A percentile compares a stretch with the other conserved stretches of the same genome.
Evolutionary conservation across 805 yeast genomes (phyloP).

Genomic region (Candida yuanshanica): DNA sequence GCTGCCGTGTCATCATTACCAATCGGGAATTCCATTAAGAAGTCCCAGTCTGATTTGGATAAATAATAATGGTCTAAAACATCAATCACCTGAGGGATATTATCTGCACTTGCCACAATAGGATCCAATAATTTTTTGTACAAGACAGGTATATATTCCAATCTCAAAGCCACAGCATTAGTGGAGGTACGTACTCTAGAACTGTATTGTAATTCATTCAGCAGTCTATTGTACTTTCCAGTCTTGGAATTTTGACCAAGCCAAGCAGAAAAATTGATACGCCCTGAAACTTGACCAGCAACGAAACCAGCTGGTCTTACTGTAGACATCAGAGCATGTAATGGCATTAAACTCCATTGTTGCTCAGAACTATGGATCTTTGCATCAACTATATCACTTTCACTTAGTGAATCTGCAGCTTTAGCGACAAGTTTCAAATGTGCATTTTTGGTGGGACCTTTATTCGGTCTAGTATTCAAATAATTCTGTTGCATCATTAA

Average conservation of each 20-base stretch:
- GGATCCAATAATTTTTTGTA: conserved; percentile 55
- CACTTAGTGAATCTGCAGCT: conserved; percentile 87
- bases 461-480: conserved; percentile 54
- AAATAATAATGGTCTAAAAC: conserved; percentile 80
- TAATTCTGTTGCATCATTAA: conserved; percentile 96
- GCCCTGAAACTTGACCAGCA: conserved; percentile 62
- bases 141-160: conserved; percentile 68
- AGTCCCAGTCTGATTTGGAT: conserved; percentile 91
- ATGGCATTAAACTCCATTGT: conserved; percentile 89
- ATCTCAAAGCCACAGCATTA: conserved; percentile 65
- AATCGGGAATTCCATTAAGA: conserved; percentile 74
- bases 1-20: conserved; percentile 49
- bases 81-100: conserved; percentile 59
- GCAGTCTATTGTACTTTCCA: conserved; percentile 67
- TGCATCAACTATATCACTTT: conserved; percentile 74
- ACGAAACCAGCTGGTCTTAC: conserved; percentile 73
- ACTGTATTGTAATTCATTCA: conserved; percentile 87
- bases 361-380: conserved; percentile 87
- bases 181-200: conserved; percentile 76
- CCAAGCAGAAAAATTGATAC: conserved; percentile 80
- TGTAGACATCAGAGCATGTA: conserved; percentile 83
- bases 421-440: conserved; percentile 59
- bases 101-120: conserved; percentile 53
- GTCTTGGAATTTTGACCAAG: conserved; percentile 86
- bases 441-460: conserved; percentile 35